These are phyloP conservation scores for Isatis lusitanica DNA, from an alignment of 441 rosid species.

Conservation along the genomic window DNA sequence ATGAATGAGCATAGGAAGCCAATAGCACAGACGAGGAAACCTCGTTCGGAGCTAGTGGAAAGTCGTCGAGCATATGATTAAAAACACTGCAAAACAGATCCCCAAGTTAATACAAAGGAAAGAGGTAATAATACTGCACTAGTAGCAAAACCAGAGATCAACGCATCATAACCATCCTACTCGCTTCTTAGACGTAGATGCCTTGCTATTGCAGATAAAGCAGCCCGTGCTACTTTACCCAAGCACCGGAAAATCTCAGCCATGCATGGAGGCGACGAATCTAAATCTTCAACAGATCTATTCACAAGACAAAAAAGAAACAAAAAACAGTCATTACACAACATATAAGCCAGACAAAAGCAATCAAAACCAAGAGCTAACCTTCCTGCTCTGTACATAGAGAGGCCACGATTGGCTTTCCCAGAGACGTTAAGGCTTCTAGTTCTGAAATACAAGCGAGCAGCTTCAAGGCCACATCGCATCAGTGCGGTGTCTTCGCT, in stretches of 20 bases:
- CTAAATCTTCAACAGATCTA: slow-evolving; percentile 88
- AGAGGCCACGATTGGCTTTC: slow-evolving; percentile 66
- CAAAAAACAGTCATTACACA: not conserved
- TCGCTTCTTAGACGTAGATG: slow-evolving; percentile 95
- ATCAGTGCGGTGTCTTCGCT: slow-evolving; percentile 67
- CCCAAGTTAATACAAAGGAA: slow-evolving; percentile 12
- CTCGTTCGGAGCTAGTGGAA: slow-evolving; percentile 83
- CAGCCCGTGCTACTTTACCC: slow-evolving; percentile 95
- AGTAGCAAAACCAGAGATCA: slow-evolving; percentile 21
- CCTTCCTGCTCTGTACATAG: slow-evolving; percentile 93
- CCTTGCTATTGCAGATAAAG: slow-evolving; percentile 81
- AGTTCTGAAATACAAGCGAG: slow-evolving; percentile 71
- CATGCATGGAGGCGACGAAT: slow-evolving; percentile 96
- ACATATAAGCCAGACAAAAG: not conserved
- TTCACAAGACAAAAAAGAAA: not conserved
- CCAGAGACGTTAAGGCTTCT: slow-evolving; percentile 42
- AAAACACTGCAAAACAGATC: slow-evolving; percentile 64
- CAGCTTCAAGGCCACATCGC: slow-evolving; percentile 82
- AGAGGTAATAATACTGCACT: not conserved
- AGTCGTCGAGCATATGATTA: slow-evolving; percentile 87
- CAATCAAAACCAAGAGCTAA: slow-evolving; percentile 15
- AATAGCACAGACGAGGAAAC: slow-evolving; percentile 86
- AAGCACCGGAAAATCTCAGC: slow-evolving; percentile 82
- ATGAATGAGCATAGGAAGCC: slow-evolving; percentile 64
- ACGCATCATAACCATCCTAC: slow-evolving; percentile 54